Base-by-base conservation (phyloP, 2,329 filamentous ascomycete genomes). In the Pseudonectria buxi region DNA sequence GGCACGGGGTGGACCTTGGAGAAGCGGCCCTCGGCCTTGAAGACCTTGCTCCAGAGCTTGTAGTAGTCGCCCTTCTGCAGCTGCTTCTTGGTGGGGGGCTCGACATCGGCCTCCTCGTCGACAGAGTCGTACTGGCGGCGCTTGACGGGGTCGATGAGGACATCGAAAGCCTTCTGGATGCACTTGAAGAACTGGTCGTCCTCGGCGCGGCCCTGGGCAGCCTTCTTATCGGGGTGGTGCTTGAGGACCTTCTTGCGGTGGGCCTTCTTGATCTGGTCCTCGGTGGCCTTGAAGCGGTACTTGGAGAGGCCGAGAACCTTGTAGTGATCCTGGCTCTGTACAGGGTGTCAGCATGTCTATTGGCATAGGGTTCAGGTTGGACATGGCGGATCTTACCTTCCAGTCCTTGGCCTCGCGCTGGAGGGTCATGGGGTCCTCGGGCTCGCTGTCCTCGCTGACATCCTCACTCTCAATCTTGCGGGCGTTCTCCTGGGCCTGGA, bases 141-240 rank as follows among this genome's bases (percentile, higher is more conserved):
- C 71, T 87, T 94, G 62, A 81, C 74, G 33, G 92, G 92, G 69
- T 98, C 92, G 36, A 87, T 77, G 13, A 98, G 83, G 34, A 96
- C 76, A 57, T 98, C 92, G 54, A 84, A 90, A 39, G 92, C 92
- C 67, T 95, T 95, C 64, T 98, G 94, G 64, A 98, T 98, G 67
- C 94, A 98, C 77, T 98, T 98, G 83, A 98, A 98, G 75, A 98
- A 98, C 63, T 85, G 86, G 65, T 98, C 92, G 65, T 95, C 90
- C 56, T 96, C 89, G 51, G 78, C 76, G 54, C 78, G 76, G 43
- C 92, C 92, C 31, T 82, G 77, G 18, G 92, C 92, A 12, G 94
- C 92, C 72, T 94, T 94, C 82, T 98, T 98, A 65, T 98, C 92
- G 44, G 92, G 92, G 67, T 98, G 92, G 65, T 98, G 92, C 70